Base-by-base conservation (phyloP, 208 protist genomes). In the Sergeia podlipaevii region DNA sequence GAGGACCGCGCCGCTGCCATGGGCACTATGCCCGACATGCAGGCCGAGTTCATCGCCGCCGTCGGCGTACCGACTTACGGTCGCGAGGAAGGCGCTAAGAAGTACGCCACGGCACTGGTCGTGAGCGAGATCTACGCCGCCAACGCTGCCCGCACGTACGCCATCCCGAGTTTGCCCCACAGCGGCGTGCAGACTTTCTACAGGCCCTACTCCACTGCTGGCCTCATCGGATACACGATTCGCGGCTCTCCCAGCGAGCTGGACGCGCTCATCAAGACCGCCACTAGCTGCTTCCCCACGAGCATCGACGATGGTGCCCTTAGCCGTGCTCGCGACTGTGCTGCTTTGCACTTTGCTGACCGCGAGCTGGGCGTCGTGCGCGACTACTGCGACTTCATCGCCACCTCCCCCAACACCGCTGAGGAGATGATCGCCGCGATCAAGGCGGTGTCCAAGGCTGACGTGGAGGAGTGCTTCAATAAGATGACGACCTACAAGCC, bases 311-410 rank as follows among this genome's bases (percentile, higher is more conserved):
- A 67, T 2, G 43, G 52, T 17, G 67, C 50, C 37, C 39, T 83
- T 18, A 45, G 49, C 26, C 66, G 51, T 4, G 80, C 66, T 41
- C 45, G 63, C 37, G 55, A 63, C 41, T 72, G 75, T 26, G 86
- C 86, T 1, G 47, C 58, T 13, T 38, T 81, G 46, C 64, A 66
- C 27, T 46, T 91, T 42, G 37, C 58, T 45, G 33, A 73, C 4
- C 75, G 85, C 34, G 61, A 89, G 46, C 38, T 75, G 27, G 80
- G 87, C 27, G 71, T 78, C 65, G 39, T 64, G 36, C 82, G 80
- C 18, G 82, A 93, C 60, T 93, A 93, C 72, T 74, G 67, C 48
- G 82, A 89, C 66, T 93, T 93, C 60, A 61, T 93, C 55, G 82
- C 80, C 13, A 89, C 80, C 4, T 84, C 72, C n/a, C 44, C 44